Evolutionary conservation across 2,329 filamentous ascomycete genomes (phyloP), one percentile per base, ranked within the genome.

Genomic region (Leptographium galeiforme): DNA sequence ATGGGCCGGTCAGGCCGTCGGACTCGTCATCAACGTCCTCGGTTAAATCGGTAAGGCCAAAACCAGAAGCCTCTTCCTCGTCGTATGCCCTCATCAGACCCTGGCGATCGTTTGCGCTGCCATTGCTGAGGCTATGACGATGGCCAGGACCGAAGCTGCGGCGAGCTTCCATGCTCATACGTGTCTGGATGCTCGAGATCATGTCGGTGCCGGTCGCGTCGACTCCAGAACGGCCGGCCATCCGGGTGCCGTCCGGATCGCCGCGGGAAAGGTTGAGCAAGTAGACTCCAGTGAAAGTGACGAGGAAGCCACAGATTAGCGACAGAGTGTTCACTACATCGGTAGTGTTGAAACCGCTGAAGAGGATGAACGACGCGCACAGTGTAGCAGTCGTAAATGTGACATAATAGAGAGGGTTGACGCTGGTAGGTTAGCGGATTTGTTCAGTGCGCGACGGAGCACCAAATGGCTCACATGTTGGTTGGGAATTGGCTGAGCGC

Each of bases 321-420:
- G 91, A 96, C 55, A 97, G 82, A 0, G 89, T 96, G 70, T 93
- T 95, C 60, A 95, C 87, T 7, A 85, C 78, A 61, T 95, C 88
- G 49, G 87, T 88, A 5, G 91, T 97, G 69, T 97, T 96, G 77
- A 97, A 97, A 55, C 91, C 91, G 61, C 83, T 82, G 73, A 95
- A 97, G 51, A 97, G 84, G 63, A 96, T 94, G 67, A 96, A 97
- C 2, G 91, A 96, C 54, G 91, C 91, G 67, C 87, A 85, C 44
- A 97, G 82, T 8, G 91, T 97, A 57, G 87, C 89, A 1, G 91
- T 97, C 3, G 91, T 96, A 67, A 97, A 97, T 2, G 89, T 95
- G 52, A 97, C 91, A 68, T 97, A 97, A 75, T 97, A 97, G 32
- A 96, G 78, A 8, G 90, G 90, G 65, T 96, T 96, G 53, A 96